A percentile compares a stretch with the other conserved stretches of the same genome.
Evolutionary conservation across 2,329 filamentous ascomycete species (phyloP).

Genomic region (Hypomyces rosellus): DNA sequence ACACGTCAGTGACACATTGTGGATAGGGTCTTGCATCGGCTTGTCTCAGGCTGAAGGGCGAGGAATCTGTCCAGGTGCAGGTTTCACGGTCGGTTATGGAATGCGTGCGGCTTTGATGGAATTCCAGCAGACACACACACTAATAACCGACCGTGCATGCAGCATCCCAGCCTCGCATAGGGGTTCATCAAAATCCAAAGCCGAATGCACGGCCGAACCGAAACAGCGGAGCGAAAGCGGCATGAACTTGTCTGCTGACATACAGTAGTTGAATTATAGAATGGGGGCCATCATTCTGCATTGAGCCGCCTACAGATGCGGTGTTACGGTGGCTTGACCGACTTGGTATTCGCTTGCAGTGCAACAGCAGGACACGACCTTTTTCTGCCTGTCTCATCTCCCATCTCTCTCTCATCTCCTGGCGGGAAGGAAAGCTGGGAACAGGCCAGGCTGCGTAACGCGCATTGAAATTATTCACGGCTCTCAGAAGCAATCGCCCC

Average conservation of each 20-base stretch:
- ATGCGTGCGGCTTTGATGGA: neutral
- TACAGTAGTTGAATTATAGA: too few relatives aligned
- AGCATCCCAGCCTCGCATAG: neutral
- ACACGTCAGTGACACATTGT: neutral
- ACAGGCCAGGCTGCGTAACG: neutral
- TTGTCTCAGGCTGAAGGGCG: neutral
- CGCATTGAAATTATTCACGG: neutral
- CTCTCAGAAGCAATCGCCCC: neutral
- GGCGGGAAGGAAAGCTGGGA: neutral
- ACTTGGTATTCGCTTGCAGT: slow-evolving; percentile 2
- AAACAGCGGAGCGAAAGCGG: neutral
- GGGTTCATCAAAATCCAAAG: neutral
- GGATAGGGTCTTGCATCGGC: neutral
- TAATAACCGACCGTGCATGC: neutral
- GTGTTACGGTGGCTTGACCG: slow-evolving; percentile 8
- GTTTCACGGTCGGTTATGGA: neutral
- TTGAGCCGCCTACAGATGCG: slow-evolving; percentile 1
- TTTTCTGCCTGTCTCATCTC: neutral
- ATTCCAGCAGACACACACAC: neutral
- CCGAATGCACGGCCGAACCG: neutral
- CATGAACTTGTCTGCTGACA: neutral
- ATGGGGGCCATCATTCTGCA: slow-evolving; percentile 1
- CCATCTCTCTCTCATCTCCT: neutral
- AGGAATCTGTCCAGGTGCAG: neutral
- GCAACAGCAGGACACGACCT: neutral